A percentile compares a stretch with the other conserved stretches of the same genome.
phyloP scores from a whole-genome alignment of 345 rosid species.

The Syzygium aqueum region DNA sequence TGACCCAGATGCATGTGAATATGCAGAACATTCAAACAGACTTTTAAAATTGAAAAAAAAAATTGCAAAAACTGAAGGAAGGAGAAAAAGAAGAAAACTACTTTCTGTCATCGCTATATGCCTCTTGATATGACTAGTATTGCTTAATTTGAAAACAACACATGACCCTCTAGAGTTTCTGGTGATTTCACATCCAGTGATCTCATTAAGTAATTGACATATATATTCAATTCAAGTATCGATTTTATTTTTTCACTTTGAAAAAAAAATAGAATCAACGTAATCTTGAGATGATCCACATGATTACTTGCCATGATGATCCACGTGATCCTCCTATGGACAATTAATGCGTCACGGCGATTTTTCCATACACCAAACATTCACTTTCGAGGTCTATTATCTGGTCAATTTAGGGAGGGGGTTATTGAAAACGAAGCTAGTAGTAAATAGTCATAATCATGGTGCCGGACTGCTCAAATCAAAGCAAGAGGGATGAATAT shows the following conservation, averaged over 20 bases:
- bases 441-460: not conserved
- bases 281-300: not conserved
- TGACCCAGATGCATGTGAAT: conserved; percentile 7
- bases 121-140: not conserved
- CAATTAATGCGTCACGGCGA: not conserved
- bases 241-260: not conserved
- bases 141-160: not conserved
- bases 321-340: not conserved
- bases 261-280: not conserved
- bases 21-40: not conserved
- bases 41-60: not conserved
- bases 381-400: not conserved
- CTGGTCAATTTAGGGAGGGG: not conserved
- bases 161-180: not conserved
- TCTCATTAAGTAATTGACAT: not conserved
- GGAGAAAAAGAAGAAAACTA: not conserved
- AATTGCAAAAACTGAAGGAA: not conserved
- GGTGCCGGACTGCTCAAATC: not conserved
- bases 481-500: not conserved
- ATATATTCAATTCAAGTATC: not conserved
- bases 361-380: not conserved
- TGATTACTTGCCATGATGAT: not conserved
- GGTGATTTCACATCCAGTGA: not conserved
- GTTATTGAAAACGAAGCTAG: not conserved
- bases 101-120: not conserved